Conservation (phyloP, 352 stramenopile species). For the Aphanomyces stellatus region DNA sequence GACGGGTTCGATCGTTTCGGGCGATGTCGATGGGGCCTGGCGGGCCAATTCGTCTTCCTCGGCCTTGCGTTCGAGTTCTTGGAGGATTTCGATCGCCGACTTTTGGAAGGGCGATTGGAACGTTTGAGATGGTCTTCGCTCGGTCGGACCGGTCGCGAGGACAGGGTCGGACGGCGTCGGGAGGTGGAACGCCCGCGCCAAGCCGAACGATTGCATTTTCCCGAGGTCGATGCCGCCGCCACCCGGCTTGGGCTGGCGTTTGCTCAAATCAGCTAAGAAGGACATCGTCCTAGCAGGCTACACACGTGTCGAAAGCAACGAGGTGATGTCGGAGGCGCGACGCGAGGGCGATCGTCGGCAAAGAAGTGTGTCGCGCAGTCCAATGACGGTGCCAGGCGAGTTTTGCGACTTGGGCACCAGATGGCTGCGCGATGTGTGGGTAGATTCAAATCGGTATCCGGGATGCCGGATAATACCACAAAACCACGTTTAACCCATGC, state of each 20-base stretch:
- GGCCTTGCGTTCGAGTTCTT: constrained; percentile 12
- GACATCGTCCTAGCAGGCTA: not conserved
- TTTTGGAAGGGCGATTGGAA: constrained; percentile 12
- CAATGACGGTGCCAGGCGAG: not conserved
- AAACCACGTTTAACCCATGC: no score
- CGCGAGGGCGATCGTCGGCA: not conserved
- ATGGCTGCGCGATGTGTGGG: not conserved
- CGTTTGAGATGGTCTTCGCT: not conserved
- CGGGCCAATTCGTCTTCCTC: constrained; percentile 6
- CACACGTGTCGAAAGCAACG: not conserved
- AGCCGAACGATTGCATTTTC: constrained; percentile 1
- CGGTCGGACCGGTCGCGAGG: not conserved
- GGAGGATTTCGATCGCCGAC: constrained; percentile 18
- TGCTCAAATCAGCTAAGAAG: constrained; percentile 14
- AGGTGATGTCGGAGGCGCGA: not conserved
- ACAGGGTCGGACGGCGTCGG: not conserved
- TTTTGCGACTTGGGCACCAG: not conserved
- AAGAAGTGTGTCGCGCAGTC: not conserved
- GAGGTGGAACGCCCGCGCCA: constrained; percentile 8
- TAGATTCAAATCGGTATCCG: not conserved
- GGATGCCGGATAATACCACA: not conserved
- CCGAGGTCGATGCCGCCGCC: not conserved
- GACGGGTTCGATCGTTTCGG: not conserved
- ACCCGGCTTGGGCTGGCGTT: not conserved
- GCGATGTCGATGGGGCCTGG: not conserved